Percentiles rank a stretch among this genome's conserved stretches.
Conservation (phyloP, 1,284 basidiomycete species). For the Irpex sp. region DNA sequence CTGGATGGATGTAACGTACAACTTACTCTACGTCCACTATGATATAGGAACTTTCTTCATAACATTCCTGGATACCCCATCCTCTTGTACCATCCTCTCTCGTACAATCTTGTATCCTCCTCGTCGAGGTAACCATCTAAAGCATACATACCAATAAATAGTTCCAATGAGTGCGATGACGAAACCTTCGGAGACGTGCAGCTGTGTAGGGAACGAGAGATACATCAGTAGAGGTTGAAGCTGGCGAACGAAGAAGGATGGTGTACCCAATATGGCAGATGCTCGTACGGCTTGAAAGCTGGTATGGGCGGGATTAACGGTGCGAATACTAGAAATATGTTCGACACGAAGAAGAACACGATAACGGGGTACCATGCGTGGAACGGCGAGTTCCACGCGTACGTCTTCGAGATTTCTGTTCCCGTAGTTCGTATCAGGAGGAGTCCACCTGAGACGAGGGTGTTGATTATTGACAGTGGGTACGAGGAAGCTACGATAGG, state of each 20-base stretch:
- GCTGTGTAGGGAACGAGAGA: conserved; percentile 27
- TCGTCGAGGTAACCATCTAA: conserved; percentile 48
- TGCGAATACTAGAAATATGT: conserved; percentile 54
- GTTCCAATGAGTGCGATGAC: conserved; percentile 48
- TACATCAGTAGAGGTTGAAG: background rate
- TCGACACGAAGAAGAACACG: conserved; percentile 56
- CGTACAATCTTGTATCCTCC: conserved; percentile 49
- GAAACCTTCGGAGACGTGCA: conserved; percentile 50
- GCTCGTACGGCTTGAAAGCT: conserved; percentile 48
- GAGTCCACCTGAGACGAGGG: conserved; percentile 55
- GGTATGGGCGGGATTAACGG: conserved; percentile 57
- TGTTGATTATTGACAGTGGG: conserved; percentile 46
- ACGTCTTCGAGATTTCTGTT: conserved; percentile 26
- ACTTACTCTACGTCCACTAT: background rate
- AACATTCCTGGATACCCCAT: conserved; percentile 34
- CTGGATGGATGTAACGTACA: background rate
- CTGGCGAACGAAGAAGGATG: background rate
- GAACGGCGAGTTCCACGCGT: conserved; percentile 64
- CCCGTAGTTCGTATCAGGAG: conserved; percentile 52
- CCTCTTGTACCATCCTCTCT: conserved; percentile 46
- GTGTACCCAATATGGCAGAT: conserved; percentile 60
- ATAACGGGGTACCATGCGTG: conserved; percentile 45
- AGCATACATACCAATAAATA: conserved; percentile 58
- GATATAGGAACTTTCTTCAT: conserved; percentile 5
- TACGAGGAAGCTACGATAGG: background rate